A percentile compares a stretch with the other conserved stretches of the same genome.
phyloP scores from a whole-genome alignment of 2,329 filamentous ascomycete species.

The Monosporascus ibericus region DNA sequence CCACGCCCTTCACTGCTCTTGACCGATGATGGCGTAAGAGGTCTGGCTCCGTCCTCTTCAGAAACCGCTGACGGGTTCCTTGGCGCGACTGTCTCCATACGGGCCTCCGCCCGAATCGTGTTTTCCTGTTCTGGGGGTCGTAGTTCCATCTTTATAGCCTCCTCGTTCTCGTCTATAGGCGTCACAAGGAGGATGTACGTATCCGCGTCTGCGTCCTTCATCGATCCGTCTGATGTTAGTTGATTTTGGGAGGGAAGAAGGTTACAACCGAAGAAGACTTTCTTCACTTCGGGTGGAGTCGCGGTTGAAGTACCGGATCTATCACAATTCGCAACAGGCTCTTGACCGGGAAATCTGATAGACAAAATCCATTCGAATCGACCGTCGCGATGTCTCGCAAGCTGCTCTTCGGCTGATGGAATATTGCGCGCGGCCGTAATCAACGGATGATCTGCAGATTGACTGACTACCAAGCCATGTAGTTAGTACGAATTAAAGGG shows the following conservation, averaged over 20 bases:
- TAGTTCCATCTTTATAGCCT: conserved; percentile 13
- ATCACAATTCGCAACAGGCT: conserved; percentile 6
- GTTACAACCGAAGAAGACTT: conserved; percentile 47
- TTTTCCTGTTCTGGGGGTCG: conserved; percentile 4
- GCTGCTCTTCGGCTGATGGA: conserved; percentile 21
- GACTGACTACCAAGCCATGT: conserved; percentile 11
- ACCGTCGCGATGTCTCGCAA: conserved; percentile 24
- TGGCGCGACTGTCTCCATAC: conserved; percentile 8
- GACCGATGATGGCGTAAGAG: conserved; percentile 11
- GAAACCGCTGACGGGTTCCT: conserved; percentile 6
- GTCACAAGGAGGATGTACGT: conserved; percentile 37
- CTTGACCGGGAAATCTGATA: conserved; percentile 10
- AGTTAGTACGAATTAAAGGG: conserved; percentile 6
- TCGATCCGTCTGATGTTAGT: conserved; percentile 14
- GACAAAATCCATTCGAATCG: conserved; percentile 26
- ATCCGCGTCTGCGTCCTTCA: conserved; percentile 25
- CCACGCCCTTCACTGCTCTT: conserved; percentile 24
- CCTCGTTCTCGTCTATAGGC: conserved; percentile 18
- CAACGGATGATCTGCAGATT: conserved; percentile 21
- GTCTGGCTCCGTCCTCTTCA: conserved; percentile 5
- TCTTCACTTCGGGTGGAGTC: conserved; percentile 11
- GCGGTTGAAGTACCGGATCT: conserved; percentile 8
- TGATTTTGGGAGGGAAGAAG: conserved; percentile 34
- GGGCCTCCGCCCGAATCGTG: conserved; percentile 15
- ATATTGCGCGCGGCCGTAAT: conserved; percentile 20